Conservation (phyloP, 2,329 filamentous ascomycete genomes). For the Cladophialophora psammophila region DNA sequence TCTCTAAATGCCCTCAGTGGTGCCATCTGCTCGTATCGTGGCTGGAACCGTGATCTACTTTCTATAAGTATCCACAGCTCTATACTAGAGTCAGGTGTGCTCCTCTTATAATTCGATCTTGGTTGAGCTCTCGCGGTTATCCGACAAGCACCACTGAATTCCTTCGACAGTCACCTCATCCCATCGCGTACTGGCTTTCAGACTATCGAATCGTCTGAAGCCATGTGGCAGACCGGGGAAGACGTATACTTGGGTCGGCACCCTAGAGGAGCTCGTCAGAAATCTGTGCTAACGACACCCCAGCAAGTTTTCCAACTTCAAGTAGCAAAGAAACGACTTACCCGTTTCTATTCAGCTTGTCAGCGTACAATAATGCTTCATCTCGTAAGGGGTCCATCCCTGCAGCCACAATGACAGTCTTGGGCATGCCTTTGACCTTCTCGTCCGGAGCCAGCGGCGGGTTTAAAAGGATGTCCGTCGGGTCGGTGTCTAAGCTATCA, state of each 20-base stretch:
- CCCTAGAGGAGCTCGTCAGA: conserved; percentile 43
- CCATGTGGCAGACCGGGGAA: conserved; percentile 64
- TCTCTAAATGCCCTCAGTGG: too few relatives aligned
- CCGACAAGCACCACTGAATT: conserved; percentile 38
- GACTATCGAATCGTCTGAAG: conserved; percentile 48
- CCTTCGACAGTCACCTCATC: conserved; percentile 44
- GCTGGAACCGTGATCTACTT: too few relatives aligned
- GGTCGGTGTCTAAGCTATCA: conserved; percentile 40
- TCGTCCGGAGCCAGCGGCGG: conserved; percentile 46
- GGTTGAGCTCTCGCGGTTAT: not conserved
- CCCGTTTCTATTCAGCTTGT: conserved; percentile 51
- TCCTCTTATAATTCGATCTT: not conserved
- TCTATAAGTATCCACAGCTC: not conserved
- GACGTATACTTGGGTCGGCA: conserved; percentile 58
- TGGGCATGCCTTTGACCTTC: conserved; percentile 54
- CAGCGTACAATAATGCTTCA: conserved; percentile 57
- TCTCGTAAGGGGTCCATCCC: conserved; percentile 60
- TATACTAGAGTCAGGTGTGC: not conserved
- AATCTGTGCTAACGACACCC: not conserved
- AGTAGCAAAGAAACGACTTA: conserved; percentile 40
- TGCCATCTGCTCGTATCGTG: too few relatives aligned
- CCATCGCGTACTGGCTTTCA: conserved; percentile 44
- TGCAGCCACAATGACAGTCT: conserved; percentile 48
- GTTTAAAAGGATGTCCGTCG: conserved; percentile 50
- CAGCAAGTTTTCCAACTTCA: not conserved